Evolutionary conservation across 306 rosid genomes (phyloP).

Genomic region (Quercus glauca): DNA sequence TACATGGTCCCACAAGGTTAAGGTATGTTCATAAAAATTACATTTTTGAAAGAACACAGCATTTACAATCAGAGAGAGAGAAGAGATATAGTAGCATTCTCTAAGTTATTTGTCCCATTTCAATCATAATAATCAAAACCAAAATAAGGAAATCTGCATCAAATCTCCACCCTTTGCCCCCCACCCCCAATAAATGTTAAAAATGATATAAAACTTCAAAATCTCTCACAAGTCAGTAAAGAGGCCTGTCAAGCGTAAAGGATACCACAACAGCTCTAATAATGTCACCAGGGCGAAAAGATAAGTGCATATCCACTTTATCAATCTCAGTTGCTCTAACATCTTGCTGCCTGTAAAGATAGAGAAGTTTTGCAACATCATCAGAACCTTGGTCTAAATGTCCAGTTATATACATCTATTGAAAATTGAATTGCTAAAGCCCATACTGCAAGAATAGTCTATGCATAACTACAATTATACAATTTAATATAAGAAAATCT

Average conservation of each 20-base stretch:
- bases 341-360: constrained; percentile 79
- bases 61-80: neutral
- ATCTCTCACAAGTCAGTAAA: neutral
- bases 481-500: neutral
- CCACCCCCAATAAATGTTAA: neutral
- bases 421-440: neutral
- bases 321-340: constrained; percentile 95
- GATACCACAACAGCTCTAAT: constrained; percentile 80
- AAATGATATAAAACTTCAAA: neutral
- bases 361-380: neutral
- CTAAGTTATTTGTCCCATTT: neutral
- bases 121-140: neutral
- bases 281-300: constrained; percentile 76
- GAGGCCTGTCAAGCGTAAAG: constrained; percentile 21
- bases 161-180: neutral
- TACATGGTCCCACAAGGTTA: no score
- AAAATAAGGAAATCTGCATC: neutral
- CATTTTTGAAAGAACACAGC: no score
- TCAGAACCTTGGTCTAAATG: neutral
- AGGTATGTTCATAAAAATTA: no score
- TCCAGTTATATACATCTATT: neutral
- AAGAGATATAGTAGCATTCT: no score
- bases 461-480: neutral
- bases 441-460: neutral
- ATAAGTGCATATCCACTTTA: constrained; percentile 84